Base-by-base conservation (phyloP, 73 alveolate species). In the Urostyla sp. region DNA sequence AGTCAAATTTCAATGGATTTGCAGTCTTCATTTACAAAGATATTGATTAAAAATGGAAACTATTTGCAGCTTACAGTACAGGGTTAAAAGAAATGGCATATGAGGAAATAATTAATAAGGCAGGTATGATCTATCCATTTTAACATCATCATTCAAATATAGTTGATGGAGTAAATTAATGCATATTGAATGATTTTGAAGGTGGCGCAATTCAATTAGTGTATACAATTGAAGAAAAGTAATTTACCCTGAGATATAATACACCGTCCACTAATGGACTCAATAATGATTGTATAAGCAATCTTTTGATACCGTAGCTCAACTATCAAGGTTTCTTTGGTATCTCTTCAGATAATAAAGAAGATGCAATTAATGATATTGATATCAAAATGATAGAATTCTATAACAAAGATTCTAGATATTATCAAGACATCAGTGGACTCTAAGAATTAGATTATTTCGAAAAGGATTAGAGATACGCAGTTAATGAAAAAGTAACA, bases 311-410 rank as follows among this genome's bases (percentile, higher is more conserved):
- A 23, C 7, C 5, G 2, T 20, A 26, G 5, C 48, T 69, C 23
- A 16, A 48, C 55, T 69, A 15, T 23, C 54, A 69, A 28, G 83
- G 83, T 15, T 69, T 48, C 83, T 69, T 69, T 4, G 83, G 83
- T 3, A 4, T 69, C 3, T 46, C 83, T 10, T n/a, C 83, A 30
- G 4, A 37, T 3, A 69, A 69, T 30, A 13, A 46, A 11, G 2
- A 46, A 6, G 6, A 31, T n/a, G 13, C 45, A 10, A 36, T 46
- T 13, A 69, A 69, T 28, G 55, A 69, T 49, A 69, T 69, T 3
- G 60, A 46, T 27, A 32, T 69, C n/a, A 69, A 21, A 36, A 24
- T 27, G 31, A 32, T 69, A 27, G 83, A 69, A 0, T 69, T 69
- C 83, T 46, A 6, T 23, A 69, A 69, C 44, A 18, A 46, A 18